Conservation (phyloP, 2,329 filamentous ascomycete genomes). For the Knoxdaviesia proteae region DNA sequence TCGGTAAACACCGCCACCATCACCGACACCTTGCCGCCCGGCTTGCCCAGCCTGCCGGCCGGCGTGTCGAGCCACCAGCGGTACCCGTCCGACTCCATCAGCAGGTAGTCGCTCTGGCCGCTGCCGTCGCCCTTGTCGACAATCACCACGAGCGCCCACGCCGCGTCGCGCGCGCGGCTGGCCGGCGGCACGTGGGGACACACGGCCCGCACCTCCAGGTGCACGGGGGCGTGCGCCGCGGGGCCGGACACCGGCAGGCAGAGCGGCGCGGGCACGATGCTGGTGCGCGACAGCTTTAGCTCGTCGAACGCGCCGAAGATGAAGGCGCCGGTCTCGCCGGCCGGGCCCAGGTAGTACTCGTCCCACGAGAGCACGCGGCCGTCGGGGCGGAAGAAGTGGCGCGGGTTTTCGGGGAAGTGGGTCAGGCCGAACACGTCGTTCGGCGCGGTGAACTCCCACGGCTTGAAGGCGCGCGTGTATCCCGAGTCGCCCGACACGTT, state of each 20-base stretch:
- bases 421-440: slow-evolving; percentile 67
- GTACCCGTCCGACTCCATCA: slow-evolving; percentile 57
- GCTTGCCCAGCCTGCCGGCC: slow-evolving; percentile 40
- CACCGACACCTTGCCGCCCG: slow-evolving; percentile 38
- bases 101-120: slow-evolving; percentile 26
- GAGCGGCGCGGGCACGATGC: slow-evolving; percentile 30
- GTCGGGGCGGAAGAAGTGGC: slow-evolving; percentile 55
- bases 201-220: slow-evolving; percentile 61
- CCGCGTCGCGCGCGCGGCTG: background rate
- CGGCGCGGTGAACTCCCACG: slow-evolving; percentile 34
- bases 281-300: slow-evolving; percentile 32
- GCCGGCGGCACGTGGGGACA: slow-evolving; percentile 40
- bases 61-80: slow-evolving; percentile 67
- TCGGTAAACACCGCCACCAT: slow-evolving; percentile 29
- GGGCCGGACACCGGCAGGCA: slow-evolving; percentile 38
- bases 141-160: background rate
- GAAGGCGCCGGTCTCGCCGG: slow-evolving; percentile 24
- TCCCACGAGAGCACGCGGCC: slow-evolving; percentile 53
- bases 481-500: slow-evolving; percentile 28
- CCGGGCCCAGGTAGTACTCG: slow-evolving; percentile 52
- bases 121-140: background rate
- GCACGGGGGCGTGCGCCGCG: slow-evolving; percentile 22
- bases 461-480: slow-evolving; percentile 49
- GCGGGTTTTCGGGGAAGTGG: slow-evolving; percentile 54
- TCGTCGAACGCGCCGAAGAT: slow-evolving; percentile 22